phyloP scores from a whole-genome alignment of 805 yeast species.

The Candida krabiensis region DNA sequence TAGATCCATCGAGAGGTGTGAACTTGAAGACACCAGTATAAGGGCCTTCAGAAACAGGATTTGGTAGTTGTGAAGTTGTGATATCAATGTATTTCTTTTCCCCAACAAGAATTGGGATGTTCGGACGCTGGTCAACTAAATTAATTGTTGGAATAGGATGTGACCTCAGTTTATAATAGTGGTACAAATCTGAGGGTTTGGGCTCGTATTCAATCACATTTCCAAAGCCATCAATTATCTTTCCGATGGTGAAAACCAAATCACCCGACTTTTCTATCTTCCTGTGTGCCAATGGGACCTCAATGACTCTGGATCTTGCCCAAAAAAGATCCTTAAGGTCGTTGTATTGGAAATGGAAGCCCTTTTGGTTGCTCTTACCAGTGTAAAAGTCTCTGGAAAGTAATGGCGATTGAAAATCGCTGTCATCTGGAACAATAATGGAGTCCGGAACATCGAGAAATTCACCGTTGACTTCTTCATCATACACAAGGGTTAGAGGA shows the following conservation, averaged over 20 bases:
- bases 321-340: conserved; percentile 41
- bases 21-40: conserved; percentile 38
- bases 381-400: conserved; percentile 32
- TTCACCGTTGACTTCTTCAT: conserved; percentile 41
- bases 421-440: conserved; percentile 42
- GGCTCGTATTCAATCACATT: conserved; percentile 48
- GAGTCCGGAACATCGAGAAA: conserved; percentile 29
- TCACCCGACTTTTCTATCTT: conserved; percentile 43
- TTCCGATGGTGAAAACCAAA: conserved; percentile 55
- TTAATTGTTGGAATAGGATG: conserved; percentile 57
- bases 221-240: conserved; percentile 67
- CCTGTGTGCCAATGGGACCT: conserved; percentile 28
- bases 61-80: conserved; percentile 21
- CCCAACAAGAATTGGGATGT: conserved; percentile 30
- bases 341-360: conserved; percentile 27
- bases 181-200: conserved; percentile 34
- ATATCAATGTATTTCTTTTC: conserved; percentile 34
- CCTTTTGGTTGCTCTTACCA: conserved; percentile 17
- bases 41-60: conserved; percentile 46
- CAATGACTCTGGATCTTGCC: conserved; percentile 31
- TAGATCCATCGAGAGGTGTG: conserved; percentile 27
- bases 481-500: conserved; percentile 64
- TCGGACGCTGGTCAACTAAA: conserved; percentile 37
- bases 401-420: conserved; percentile 49
- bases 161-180: conserved; percentile 46